Conservation (phyloP, 495 filamentous ascomycete species). For the Penicillium malachiteum region DNA sequence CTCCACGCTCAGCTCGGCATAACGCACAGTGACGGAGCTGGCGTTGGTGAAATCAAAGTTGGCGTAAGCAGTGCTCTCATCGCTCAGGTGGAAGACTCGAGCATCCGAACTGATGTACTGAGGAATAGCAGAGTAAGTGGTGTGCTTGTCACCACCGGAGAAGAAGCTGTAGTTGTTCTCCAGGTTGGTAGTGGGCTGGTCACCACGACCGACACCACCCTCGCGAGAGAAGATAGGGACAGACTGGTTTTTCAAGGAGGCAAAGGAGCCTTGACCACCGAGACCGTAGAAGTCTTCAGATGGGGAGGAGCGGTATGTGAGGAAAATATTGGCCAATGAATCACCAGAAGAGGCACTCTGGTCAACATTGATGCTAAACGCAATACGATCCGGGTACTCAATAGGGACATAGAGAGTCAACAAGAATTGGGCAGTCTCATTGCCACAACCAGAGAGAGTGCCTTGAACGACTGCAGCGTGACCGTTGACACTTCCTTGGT, state of each 20-base stretch:
- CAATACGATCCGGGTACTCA: constrained; percentile 21
- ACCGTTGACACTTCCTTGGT: constrained; percentile 10
- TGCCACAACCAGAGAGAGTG: constrained; percentile 18
- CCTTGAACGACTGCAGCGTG: constrained; percentile 20
- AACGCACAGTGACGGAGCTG: constrained; percentile 20
- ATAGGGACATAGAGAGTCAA: constrained; percentile 20
- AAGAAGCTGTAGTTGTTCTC: constrained; percentile 24
- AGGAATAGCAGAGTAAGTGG: constrained; percentile 23
- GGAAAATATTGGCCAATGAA: constrained; percentile 16
- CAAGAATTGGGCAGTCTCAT: constrained; percentile 11
- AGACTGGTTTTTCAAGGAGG: constrained; percentile 29
- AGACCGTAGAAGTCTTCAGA: constrained; percentile 30
- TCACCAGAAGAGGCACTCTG: constrained; percentile 2
- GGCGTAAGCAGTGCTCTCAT: constrained; percentile 25
- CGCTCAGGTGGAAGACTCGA: constrained; percentile 20
- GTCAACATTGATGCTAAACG: constrained; percentile 18
- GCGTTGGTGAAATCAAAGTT: constrained; percentile 22
- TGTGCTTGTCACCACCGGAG: constrained; percentile 24
- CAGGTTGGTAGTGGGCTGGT: constrained; percentile 22
- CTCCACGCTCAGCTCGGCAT: constrained; percentile 14
- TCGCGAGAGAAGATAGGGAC: constrained; percentile 30
- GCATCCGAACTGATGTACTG: constrained; percentile 24
- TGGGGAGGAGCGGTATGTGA: constrained; percentile 20
- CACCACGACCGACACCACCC: constrained; percentile 29
- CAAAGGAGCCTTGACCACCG: constrained; percentile 28